Evolutionary conservation across 805 yeast species (phyloP), one percentile per base, ranked within the genome.

Genomic region (Starmerella floris): DNA sequence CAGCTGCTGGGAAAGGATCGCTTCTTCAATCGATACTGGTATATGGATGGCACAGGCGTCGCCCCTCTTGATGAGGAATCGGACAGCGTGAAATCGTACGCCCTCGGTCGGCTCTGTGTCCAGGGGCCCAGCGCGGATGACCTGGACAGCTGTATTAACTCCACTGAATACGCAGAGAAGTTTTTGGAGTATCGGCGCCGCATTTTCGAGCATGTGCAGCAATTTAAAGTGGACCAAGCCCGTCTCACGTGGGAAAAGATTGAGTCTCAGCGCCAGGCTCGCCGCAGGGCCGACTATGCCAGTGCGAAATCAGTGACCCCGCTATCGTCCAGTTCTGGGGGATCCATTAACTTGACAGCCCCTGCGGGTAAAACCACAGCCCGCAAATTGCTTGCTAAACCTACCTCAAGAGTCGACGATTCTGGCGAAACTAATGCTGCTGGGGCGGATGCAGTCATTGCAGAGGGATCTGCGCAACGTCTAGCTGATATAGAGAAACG

Each of bases 41-140:
- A 95, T 95, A 76, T 85, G 56, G 97, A 88, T 55, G 69, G 70
- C 49, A 79, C 80, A 55, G 98, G 97, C 0, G 66, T 84, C 37
- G 26, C 43, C 6, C 5, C 30, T 9, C 19, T 25, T 10, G 13
- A 5, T 9, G 10, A 11, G 8, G 39, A 26, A 4, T 21, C 25
- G 5, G 39, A 20, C 26, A 20, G 17, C 23, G 32, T n/a, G 13
- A 33, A 25, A 21, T 35, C 40, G 21, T 84, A 79, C 54, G 67
- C 79, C 23, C 79, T 82, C 79, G 95, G 95, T 5, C 67, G 82
- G 42, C 56, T 87, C 16, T 85, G 94, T 91, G 70, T 91, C 2
- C 96, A 85, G 59, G 98, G 98, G 0, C 97, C 97, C 1, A 68
- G 56, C 2, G 66, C 63, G 23, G 77, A 72, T 17, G 72, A 70